Evolutionary conservation across 257 asterid species (phyloP).

Genomic region (Paulownia fortunei): DNA sequence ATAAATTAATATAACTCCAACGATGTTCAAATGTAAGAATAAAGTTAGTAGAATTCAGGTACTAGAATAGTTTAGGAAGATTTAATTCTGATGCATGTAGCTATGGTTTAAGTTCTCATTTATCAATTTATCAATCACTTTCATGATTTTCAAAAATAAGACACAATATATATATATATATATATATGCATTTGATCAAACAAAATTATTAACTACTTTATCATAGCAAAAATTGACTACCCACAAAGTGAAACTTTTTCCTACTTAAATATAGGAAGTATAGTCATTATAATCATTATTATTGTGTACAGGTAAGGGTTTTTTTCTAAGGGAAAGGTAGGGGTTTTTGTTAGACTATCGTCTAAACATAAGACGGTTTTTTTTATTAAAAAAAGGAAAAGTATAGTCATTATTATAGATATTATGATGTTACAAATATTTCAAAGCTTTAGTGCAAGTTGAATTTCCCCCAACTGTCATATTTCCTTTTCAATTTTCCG

Average conservation of each 20-base stretch:
- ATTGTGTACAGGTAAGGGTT: neutral
- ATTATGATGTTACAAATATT: neutral
- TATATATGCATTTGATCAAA: neutral
- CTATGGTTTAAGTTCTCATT: neutral
- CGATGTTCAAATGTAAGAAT: neutral
- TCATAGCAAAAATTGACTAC: conserved; percentile 23
- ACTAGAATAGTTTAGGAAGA: neutral
- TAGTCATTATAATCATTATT: neutral
- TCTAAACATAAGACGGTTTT: neutral
- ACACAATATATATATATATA: neutral
- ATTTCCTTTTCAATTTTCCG: neutral
- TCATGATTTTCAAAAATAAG: conserved; percentile 19
- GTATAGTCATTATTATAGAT: neutral
- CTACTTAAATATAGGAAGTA: neutral
- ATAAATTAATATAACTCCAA: neutral
- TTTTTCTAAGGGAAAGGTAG: neutral
- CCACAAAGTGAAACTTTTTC: conserved; percentile 27
- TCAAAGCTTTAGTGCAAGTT: neutral
- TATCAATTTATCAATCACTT: conserved; percentile 1
- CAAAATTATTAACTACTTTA: conserved; percentile 29
- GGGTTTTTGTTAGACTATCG: neutral
- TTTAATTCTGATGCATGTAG: neutral
- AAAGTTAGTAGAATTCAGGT: neutral
- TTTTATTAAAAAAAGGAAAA: neutral
- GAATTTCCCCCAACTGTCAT: neutral